phyloP scores from a whole-genome alignment of 257 asterid species.

The Solanum peruvianum region DNA sequence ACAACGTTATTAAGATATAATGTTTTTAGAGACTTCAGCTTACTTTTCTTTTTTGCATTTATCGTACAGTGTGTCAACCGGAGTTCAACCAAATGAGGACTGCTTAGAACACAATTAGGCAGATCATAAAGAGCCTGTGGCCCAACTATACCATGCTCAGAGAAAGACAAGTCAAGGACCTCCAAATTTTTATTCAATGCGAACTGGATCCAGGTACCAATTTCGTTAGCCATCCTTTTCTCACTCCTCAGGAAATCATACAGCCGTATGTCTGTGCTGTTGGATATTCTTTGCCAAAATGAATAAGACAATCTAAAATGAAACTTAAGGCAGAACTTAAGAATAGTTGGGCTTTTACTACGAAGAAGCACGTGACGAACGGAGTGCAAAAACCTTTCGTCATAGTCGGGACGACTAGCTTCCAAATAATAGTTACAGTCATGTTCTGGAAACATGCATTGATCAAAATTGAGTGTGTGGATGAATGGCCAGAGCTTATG shows the following conservation, averaged over 20 bases:
- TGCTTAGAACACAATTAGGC: constrained; percentile 14
- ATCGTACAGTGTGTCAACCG: constrained; percentile 11
- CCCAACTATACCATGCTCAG: background rate
- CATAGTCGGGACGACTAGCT: background rate
- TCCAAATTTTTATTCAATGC: constrained; percentile 14
- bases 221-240: background rate
- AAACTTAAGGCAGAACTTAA: constrained; percentile 7
- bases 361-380: constrained; percentile 4
- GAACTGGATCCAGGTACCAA: constrained; percentile 12
- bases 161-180: constrained; percentile 18
- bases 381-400: background rate
- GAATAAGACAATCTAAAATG: background rate
- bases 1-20: background rate
- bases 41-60: background rate
- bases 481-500: constrained; percentile 15
- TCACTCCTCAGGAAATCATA: background rate
- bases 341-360: background rate
- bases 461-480: constrained; percentile 11
- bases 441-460: background rate
- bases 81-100: constrained; percentile 6
- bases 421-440: background rate
- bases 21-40: constrained; percentile 2
- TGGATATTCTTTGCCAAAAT: background rate
- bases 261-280: background rate
- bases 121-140: background rate